Evolutionary conservation across 495 filamentous ascomycete genomes (phyloP), one percentile per base, ranked within the genome.

Genomic region (Hypoxylon crocopeplum): DNA sequence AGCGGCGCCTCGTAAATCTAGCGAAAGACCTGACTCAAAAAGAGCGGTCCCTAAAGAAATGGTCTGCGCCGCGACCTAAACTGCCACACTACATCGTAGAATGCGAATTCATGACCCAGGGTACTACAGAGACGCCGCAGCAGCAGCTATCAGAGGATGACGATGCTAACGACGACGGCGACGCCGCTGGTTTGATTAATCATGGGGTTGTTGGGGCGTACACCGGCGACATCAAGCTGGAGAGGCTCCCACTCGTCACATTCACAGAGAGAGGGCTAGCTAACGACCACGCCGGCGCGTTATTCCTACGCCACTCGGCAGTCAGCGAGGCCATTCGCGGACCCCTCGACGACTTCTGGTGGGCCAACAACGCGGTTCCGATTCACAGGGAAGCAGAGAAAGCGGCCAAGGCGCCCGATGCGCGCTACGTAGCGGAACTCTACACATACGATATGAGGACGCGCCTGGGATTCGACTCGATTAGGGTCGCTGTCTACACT

Each of bases 51-150:
- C 24, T 46, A 4, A 52, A 48, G 53, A 53, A 53, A 13, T 57
- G 59, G 59, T 48, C 59, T 11, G 22, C 16, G 1, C 27, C 16
- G 10, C 25, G 59, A 16, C 59, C 52, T 0, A 52, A 34, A 12
- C 27, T 58, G 5, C 47, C 53, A 0, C 47, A 48, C 15, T 63
- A 48, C 16, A 48, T 63, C 41, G 59, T 63, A 37, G 53, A 57
- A 24, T 62, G 59, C 40, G 59, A 62, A 17, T 57, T 58, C 36
- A 37, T 53, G 36, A 58, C 42, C 1, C 47, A 32, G 1, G 10
- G 8, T 19, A 39, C 19, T 1, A 24, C 29, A 1, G 59, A 56
- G 11, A 21, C 7, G 8, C 47, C 39, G 7, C 25, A 16, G 27
- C 8, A 21, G 7, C 22, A 7, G 7, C n/a, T 11, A 21, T 11